These are phyloP conservation scores for Penicillium arizonense DNA, from an alignment of 495 filamentous ascomycete genomes.

Conservation along the genomic window DNA sequence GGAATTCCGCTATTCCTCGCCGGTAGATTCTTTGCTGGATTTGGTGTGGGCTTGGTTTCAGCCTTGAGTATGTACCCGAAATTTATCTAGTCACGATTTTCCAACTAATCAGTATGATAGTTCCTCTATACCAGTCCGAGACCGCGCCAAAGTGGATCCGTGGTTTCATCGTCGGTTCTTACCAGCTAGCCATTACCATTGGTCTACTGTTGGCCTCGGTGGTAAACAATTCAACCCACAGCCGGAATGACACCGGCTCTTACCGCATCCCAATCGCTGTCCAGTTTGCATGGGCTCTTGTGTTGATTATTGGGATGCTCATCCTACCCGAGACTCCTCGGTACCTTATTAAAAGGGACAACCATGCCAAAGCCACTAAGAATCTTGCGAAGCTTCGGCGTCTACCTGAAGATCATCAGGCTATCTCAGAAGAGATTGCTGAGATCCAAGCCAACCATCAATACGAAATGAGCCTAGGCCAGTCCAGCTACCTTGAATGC, in stretches of 20 bases:
- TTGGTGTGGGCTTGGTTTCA: conserved; percentile 78
- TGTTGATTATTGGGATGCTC: conserved; percentile 69
- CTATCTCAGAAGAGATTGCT: conserved; percentile 63
- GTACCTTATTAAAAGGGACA: conserved; percentile 71
- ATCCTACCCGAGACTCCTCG: conserved; percentile 84
- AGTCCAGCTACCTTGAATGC: conserved; percentile 66
- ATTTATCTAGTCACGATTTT: too few species aligned
- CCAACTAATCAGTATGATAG: conserved; percentile 10
- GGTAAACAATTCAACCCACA: conserved; percentile 71
- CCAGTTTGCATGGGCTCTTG: conserved; percentile 78
- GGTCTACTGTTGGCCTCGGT: conserved; percentile 76
- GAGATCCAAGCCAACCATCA: conserved; percentile 82
- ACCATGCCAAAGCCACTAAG: conserved; percentile 60
- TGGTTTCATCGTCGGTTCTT: conserved; percentile 75
- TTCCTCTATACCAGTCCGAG: conserved; percentile 83
- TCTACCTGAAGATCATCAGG: conserved; percentile 59
- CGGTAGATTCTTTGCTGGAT: conserved; percentile 77
- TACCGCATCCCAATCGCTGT: conserved; percentile 83
- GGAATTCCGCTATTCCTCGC: conserved; percentile 68
- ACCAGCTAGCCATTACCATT: conserved; percentile 82
- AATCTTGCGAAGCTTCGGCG: conserved; percentile 67
- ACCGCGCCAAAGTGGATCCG: conserved; percentile 79
- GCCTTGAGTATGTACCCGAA: conserved; percentile 5
- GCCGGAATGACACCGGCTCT: conserved; percentile 58
- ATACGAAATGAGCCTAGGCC: conserved; percentile 68